Evolutionary conservation across 2,329 filamentous ascomycete species (phyloP), one percentile per base, ranked within the genome.

Genomic region (Neonectria faginata): DNA sequence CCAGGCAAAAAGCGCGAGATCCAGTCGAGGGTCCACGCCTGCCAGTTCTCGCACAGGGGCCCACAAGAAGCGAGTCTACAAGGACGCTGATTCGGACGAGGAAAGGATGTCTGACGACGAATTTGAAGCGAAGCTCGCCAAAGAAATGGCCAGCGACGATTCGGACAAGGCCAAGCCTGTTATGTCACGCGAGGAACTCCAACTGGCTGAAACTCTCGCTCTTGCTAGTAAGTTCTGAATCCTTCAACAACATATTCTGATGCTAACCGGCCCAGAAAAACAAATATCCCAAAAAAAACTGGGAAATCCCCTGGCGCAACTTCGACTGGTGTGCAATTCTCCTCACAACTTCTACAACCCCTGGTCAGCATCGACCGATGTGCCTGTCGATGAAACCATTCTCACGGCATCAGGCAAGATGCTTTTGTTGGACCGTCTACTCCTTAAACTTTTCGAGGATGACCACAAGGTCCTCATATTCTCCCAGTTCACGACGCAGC

Each of bases 271-370:
- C 18, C 12, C 74, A 89, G 89, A 95, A 77, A 91, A 92, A 59
- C 93, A 97, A 77, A 92, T 98, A n/a, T 84, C 89, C 3, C 88
- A 88, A 47, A 98, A 98, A 82, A 97, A 97, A 74, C 85, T 98
- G 1, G 94, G 96, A 51, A 99, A 99, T 70, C 92, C 94, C 0
- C 81, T 98, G 20, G 93, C 97, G 84, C 96, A 99, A 76, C 88
- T 97, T 3, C 91, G 96, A 0, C 86, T 97, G 0, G 93, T 93
- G 11, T 98, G 96, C 79, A 97, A 99, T 78, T 93, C 90, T 0
- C 96, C 96, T 0, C 94, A 97, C 79, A 97, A 97, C 75, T 98
- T 99, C 77, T 98, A 97, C 80, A 97, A 94, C 76, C 95, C 96
- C 0, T 98, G 95, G 87, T 84, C 87, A 0, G 83, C 83, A 6